These are phyloP conservation scores for Phytophthora macrochlamydospora DNA, from an alignment of 352 stramenopile genomes.

Conservation along the genomic window DNA sequence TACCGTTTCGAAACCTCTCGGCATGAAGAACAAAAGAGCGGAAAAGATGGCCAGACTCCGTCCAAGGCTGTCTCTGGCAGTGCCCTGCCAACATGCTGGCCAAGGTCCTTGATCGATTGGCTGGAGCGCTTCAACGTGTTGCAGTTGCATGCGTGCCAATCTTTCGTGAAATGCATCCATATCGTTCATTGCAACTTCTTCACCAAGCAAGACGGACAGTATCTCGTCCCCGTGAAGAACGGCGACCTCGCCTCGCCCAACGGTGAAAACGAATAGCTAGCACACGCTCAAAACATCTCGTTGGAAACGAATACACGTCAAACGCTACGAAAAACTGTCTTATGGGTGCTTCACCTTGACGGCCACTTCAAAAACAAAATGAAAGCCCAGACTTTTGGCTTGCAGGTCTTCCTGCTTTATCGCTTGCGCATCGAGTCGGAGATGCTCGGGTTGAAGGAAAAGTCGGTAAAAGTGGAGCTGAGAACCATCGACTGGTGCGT, in stretches of 20 bases:
- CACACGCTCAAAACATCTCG: neutral
- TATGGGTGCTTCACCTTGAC: neutral
- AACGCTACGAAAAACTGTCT: neutral
- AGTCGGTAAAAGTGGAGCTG: constrained; percentile 71
- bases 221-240: no score
- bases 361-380: neutral
- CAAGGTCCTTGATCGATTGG: neutral
- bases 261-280: no score
- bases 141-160: neutral
- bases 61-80: neutral
- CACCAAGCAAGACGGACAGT: no score
- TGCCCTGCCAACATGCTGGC: neutral
- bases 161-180: no score
- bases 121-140: neutral
- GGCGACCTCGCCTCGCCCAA: no score
- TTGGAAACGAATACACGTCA: neutral
- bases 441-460: constrained; percentile 76
- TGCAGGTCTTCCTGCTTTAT: constrained; percentile 26
- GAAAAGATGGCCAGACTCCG: neutral
- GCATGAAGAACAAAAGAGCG: neutral
- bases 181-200: no score
- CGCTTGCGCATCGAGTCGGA: constrained; percentile 54
- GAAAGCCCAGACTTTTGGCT: constrained; percentile 8
- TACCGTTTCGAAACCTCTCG: neutral
- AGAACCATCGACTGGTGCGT: constrained; percentile 69